Evolutionary conservation across 176 grass and related monocot genomes (phyloP).

Genomic region (Themeda triandra): DNA sequence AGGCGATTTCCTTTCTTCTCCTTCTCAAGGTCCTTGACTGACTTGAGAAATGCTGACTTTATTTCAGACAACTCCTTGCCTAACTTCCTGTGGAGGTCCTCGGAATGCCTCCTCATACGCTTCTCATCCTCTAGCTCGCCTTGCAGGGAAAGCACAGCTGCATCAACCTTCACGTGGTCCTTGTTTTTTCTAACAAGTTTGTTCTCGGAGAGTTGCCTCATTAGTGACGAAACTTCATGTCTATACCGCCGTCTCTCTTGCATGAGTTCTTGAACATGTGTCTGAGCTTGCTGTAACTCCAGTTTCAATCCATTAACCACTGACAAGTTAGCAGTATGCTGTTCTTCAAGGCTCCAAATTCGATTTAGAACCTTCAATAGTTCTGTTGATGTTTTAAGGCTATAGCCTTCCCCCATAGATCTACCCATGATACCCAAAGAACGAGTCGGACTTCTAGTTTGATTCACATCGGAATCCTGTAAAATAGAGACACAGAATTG

Average conservation of each 20-base stretch:
- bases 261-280: slow-evolving; percentile 55
- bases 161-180: slow-evolving; percentile 55
- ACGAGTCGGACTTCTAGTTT: slow-evolving; percentile 34
- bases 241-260: slow-evolving; percentile 38
- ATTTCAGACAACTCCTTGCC: slow-evolving; percentile 74
- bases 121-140: slow-evolving; percentile 71
- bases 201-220: slow-evolving; percentile 55
- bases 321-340: slow-evolving; percentile 57
- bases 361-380: slow-evolving; percentile 86
- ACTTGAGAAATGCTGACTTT: slow-evolving; percentile 67
- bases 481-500: slow-evolving; percentile 23
- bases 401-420: slow-evolving; percentile 36
- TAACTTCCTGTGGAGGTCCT: slow-evolving; percentile 63
- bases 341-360: slow-evolving; percentile 90
- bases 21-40: slow-evolving; percentile 74
- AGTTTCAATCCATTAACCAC: slow-evolving; percentile 56
- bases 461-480: slow-evolving; percentile 56
- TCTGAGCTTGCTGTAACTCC: slow-evolving; percentile 65
- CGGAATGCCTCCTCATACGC: slow-evolving; percentile 49
- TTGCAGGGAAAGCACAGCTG: slow-evolving; percentile 49
- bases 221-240: slow-evolving; percentile 52
- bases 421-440: slow-evolving; percentile 58
- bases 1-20: slow-evolving; percentile 64
- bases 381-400: slow-evolving; percentile 72
- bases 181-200: slow-evolving; percentile 62